Conservation (phyloP, 1,284 basidiomycete genomes). For the Austroboletus olivaceoglutinosus region DNA sequence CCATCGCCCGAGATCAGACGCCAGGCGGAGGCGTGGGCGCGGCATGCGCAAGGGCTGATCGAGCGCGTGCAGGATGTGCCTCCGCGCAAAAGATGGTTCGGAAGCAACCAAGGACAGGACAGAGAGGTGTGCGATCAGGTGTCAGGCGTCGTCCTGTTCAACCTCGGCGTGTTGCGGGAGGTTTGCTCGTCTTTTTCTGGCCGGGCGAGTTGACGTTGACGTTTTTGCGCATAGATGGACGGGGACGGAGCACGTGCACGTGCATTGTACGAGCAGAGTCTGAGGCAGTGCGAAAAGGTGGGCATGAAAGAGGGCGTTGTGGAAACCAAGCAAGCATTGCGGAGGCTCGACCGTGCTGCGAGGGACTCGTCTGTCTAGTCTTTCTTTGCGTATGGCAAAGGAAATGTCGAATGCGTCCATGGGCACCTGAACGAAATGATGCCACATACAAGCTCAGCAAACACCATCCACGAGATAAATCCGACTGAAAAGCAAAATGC, state of each 20-base stretch:
- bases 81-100: constrained; percentile 29
- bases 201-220: background rate
- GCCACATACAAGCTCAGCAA: too few species aligned
- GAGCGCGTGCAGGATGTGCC: constrained; percentile 33
- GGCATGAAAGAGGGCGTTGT: constrained; percentile 52
- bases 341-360: constrained; percentile 31
- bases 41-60: constrained; percentile 51
- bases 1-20: constrained; percentile 45
- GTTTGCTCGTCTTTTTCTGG: constrained; percentile 20
- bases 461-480: constrained; percentile 36
- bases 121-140: constrained; percentile 51
- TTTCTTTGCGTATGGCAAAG: too few species aligned
- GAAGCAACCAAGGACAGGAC: constrained; percentile 4
- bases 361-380: constrained; percentile 1
- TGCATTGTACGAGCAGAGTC: constrained; percentile 44
- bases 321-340: constrained; percentile 48
- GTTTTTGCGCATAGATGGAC: constrained; percentile 42
- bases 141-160: constrained; percentile 60
- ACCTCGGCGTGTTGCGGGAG: constrained; percentile 53
- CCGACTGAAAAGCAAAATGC: constrained; percentile 30
- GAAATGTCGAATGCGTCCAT: too few species aligned
- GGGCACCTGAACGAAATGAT: background rate
- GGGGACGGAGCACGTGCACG: constrained; percentile 46
- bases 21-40: constrained; percentile 63
- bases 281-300: constrained; percentile 48